Conservation (phyloP, 345 rosid genomes). For the Salix suchowensis region DNA sequence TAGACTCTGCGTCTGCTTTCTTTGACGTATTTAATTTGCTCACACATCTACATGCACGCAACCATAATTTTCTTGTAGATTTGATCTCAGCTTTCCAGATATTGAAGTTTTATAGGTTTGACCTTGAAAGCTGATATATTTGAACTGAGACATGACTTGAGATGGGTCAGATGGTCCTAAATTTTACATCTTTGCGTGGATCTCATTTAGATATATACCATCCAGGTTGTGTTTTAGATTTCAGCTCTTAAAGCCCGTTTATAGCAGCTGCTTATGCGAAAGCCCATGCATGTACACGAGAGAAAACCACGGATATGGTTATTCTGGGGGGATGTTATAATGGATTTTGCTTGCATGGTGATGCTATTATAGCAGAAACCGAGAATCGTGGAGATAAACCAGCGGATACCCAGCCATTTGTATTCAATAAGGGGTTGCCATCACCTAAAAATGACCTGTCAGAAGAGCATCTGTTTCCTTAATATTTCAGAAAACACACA, state of each 20-base stretch:
- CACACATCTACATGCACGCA: not conserved
- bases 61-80: not conserved
- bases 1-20: not conserved
- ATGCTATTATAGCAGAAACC: not conserved
- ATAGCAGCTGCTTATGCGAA: too few species aligned
- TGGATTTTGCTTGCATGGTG: not conserved
- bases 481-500: not conserved
- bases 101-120: not conserved
- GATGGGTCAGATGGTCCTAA: not conserved
- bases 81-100: not conserved
- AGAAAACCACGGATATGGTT: too few species aligned
- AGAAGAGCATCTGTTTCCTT: not conserved
- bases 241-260: too few species aligned
- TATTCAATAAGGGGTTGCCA: too few species aligned
- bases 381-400: not conserved
- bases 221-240: too few species aligned
- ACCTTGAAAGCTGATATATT: not conserved
- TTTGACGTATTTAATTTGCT: not conserved
- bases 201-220: not conserved
- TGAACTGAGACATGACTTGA: not conserved
- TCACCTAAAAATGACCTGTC: too few species aligned
- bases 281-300: too few species aligned
- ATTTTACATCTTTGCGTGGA: not conserved
- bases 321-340: too few species aligned
- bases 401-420: too few species aligned